Evolutionary conservation across 2,329 filamentous ascomycete species (phyloP).

Genomic region (Tolypocladium cylindrosporum): DNA sequence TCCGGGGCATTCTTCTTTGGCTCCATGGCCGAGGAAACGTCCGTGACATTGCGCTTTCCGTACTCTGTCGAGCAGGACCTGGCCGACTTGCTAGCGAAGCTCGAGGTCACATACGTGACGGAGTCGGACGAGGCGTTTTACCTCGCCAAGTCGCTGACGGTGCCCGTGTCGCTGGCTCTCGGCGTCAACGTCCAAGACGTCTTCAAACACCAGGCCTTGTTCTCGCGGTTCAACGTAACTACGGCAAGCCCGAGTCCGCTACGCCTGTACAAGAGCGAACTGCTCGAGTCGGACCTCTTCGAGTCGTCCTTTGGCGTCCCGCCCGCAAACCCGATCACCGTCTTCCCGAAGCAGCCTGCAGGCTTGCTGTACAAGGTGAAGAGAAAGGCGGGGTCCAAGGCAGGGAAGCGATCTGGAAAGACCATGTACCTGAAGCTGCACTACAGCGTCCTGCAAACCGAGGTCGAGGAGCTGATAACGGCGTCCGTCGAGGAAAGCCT

Average conservation of each 20-base stretch:
- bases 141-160: constrained; percentile 40
- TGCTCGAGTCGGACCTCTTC: constrained; percentile 62
- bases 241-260: constrained; percentile 69
- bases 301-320: constrained; percentile 50
- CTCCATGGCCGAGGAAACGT: constrained; percentile 31
- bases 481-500: constrained; percentile 31
- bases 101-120: constrained; percentile 70
- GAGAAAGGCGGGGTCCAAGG: constrained; percentile 35
- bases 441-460: constrained; percentile 68
- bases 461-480: constrained; percentile 47
- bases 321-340: constrained; percentile 42
- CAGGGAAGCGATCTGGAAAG: constrained; percentile 20
- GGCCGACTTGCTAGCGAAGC: constrained; percentile 57
- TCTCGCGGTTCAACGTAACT: constrained; percentile 85
- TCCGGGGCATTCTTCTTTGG: constrained; percentile 43
- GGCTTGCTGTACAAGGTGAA: constrained; percentile 72
- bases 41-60: constrained; percentile 56
- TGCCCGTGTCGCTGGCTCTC: constrained; percentile 69
- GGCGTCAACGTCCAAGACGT: constrained; percentile 96
- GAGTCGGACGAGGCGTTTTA: constrained; percentile 39
- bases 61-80: constrained; percentile 77
- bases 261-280: constrained; percentile 58
- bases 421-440: constrained; percentile 59
- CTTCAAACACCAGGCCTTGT: constrained; percentile 74
- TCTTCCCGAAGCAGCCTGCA: constrained; percentile 75